These are phyloP conservation scores for Clavariopsis aquatica DNA, from an alignment of 495 filamentous ascomycete genomes.

Conservation along the genomic window DNA sequence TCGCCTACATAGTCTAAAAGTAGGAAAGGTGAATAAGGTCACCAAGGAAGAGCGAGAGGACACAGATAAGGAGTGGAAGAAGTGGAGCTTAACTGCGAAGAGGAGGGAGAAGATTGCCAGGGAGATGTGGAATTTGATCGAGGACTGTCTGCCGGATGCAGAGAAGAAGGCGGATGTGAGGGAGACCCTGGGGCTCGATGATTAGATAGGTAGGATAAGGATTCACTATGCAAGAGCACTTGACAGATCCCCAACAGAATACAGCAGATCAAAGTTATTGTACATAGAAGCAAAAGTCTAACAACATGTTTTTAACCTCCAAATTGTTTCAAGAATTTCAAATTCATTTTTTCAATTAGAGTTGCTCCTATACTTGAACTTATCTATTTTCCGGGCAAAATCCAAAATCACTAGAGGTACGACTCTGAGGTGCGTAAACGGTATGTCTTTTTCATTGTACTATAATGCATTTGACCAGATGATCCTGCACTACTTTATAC, in stretches of 20 bases:
- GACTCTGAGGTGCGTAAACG: background rate
- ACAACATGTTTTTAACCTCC: too few relatives aligned
- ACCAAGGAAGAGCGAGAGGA: slow-evolving; percentile 51
- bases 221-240: too few relatives aligned
- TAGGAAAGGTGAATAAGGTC: slow-evolving; percentile 49
- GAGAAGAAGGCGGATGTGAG: slow-evolving; percentile 36
- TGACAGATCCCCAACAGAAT: too few relatives aligned
- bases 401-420: too few relatives aligned
- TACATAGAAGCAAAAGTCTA: too few relatives aligned
- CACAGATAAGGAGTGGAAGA: slow-evolving; percentile 53
- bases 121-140: slow-evolving; percentile 43
- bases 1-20: slow-evolving; percentile 47
- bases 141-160: slow-evolving; percentile 33
- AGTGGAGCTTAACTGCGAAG: slow-evolving; percentile 53
- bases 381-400: too few relatives aligned
- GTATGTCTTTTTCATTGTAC: background rate
- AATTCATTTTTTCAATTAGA: background rate
- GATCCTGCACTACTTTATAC: background rate
- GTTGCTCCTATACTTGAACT: background rate
- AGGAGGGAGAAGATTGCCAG: slow-evolving; percentile 51
- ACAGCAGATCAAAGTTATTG: too few relatives aligned
- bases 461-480: background rate
- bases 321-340: too few relatives aligned
- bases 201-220: slow-evolving; percentile 24
- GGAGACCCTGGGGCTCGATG: slow-evolving; percentile 38